phyloP scores from a whole-genome alignment of 352 stramenopile genomes.

The Phytophthora kernoviae region DNA sequence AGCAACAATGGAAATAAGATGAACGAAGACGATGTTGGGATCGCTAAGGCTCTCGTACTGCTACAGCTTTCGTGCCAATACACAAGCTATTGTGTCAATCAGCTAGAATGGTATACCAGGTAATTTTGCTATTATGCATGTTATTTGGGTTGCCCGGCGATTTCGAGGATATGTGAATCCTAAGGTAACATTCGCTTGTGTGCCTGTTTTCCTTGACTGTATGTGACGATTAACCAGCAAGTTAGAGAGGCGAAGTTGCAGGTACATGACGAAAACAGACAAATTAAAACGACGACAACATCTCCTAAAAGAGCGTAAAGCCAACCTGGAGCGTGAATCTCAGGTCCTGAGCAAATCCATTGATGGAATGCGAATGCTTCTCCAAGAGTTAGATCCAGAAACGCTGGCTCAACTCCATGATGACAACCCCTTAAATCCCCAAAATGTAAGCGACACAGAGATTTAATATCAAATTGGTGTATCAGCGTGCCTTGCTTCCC shows the following conservation, averaged over 20 bases:
- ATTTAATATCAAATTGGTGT: conserved; percentile 4
- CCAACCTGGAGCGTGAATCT: conserved; percentile 39
- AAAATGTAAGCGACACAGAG: background rate
- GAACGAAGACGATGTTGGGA: background rate
- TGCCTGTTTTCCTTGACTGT: background rate
- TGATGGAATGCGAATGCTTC: conserved; percentile 45
- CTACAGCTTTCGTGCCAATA: conserved; percentile 77
- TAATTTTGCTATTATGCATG: conserved; percentile 8
- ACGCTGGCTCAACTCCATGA: conserved; percentile 18
- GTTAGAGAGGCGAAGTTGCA: conserved; percentile 10
- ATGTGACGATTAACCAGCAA: conserved; percentile 10
- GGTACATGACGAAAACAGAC: conserved; percentile 10
- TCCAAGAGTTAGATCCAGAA: conserved; percentile 44
- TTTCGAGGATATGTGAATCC: background rate
- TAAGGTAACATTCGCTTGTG: background rate
- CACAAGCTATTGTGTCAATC: conserved; percentile 40
- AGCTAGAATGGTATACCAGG: conserved; percentile 42
- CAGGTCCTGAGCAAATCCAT: conserved; percentile 40
- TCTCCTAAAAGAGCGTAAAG: conserved; percentile 23
- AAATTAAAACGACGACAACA: conserved; percentile 14
- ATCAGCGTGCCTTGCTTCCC: no score
- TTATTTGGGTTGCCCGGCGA: background rate
- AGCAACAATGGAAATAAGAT: background rate
- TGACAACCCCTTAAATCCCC: background rate
- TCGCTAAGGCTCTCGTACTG: conserved; percentile 39